Evolutionary conservation across 176 grass and related monocot genomes (phyloP), one percentile per base, ranked within the genome.

Genomic region (Saccharum spontaneum): DNA sequence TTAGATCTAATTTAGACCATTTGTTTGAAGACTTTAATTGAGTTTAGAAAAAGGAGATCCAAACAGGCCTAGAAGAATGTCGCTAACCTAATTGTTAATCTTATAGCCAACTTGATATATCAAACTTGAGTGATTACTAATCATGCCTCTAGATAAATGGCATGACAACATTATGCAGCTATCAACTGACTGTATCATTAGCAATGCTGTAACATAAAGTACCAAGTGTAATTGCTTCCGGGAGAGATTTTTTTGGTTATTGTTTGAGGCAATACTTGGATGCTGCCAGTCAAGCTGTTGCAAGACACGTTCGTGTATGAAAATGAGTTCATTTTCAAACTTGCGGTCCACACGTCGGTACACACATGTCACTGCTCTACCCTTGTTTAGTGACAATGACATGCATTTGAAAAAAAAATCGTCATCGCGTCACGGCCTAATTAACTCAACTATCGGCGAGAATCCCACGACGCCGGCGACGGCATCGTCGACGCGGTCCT

Each of bases 401-500:
- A 73, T 77, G 79, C 73, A 8, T 73, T 5, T 44, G 34, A 43
- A 61, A 28, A 16, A 69, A 65, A 52, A 18, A 22, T 82, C 54
- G 34, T 33, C 10, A 5, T 54, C 67, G 8, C 75, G 13, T 55
- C 67, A 57, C 46, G 2, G 30, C 73, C 48, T 82, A 43, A 26
- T n/a, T 22, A 10, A 43, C 36, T 38, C 13, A 17, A 16, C 80
- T 87, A 90, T 81, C 63, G 68, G 20, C 59, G 67, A 48, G 84
- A 83, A 68, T 86, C 60, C 46, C 33, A 90, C 8, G 84, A 87
- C 79, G 68, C 60, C 46, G 88, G 88, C 46, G 88, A 90, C 7
- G 84, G 79, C 84, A 83, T 74, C n/a, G 84, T 73, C 5, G 88
- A 90, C 22, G 48, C 22, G 12, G 88, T 83, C 79, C 84, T 86